Evolutionary conservation across 306 rosid species (phyloP).

Genomic region (Medicago ruthenica): DNA sequence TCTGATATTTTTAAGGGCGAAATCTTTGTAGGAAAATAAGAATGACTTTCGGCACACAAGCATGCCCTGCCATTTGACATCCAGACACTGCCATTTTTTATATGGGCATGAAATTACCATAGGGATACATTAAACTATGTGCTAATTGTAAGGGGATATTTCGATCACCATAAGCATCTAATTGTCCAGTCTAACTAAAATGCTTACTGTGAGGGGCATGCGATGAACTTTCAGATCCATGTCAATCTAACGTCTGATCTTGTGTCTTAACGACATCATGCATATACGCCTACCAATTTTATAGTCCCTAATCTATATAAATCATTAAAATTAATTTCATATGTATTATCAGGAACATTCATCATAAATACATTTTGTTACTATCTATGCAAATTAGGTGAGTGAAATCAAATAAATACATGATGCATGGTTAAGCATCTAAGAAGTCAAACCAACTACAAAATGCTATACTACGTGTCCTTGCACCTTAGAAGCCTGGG

Average conservation of each 20-base stretch:
- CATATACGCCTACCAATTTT: not conserved
- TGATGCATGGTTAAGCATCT: not conserved
- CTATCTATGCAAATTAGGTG: not conserved
- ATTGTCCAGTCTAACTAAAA: no score
- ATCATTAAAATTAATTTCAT: constrained; percentile 1
- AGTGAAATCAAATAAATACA: constrained; percentile 28
- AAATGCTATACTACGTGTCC: not conserved
- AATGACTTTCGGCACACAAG: constrained; percentile 1
- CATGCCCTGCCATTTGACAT: constrained; percentile 10
- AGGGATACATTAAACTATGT: constrained; percentile 16
- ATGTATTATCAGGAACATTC: not conserved
- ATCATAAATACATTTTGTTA: not conserved
- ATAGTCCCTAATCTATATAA: not conserved
- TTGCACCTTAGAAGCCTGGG: constrained; percentile 19
- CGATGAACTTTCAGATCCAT: no score
- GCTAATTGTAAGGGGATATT: not conserved
- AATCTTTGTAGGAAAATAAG: no score
- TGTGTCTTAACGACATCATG: no score
- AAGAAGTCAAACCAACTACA: constrained; percentile 13
- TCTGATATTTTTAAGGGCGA: not conserved
- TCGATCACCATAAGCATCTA: constrained; percentile 8
- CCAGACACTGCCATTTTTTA: not conserved
- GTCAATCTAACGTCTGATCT: no score
- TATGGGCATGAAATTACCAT: not conserved
- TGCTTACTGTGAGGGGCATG: no score